These are phyloP conservation scores for Patellifolia procumbens DNA, from an alignment of 179 eudicot species.

Conservation along the genomic window DNA sequence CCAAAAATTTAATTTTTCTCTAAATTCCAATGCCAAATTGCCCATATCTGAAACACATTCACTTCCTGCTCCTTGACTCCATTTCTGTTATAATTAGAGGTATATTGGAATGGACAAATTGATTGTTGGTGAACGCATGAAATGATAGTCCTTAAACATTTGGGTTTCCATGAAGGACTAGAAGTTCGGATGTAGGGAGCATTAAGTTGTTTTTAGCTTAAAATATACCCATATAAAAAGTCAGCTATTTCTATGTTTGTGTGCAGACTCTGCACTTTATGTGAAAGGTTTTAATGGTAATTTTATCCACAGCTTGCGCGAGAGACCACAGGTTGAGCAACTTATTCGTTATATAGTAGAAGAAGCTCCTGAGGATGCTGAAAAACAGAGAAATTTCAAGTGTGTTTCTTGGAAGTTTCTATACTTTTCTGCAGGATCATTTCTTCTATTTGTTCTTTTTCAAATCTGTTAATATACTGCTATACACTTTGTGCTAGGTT, in stretches of 20 bases:
- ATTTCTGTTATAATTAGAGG: background rate
- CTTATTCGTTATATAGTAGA: slow-evolving; percentile 82
- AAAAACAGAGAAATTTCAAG: slow-evolving; percentile 74
- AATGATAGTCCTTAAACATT: background rate
- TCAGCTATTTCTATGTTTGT: background rate
- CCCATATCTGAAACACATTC: background rate
- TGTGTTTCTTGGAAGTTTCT: slow-evolving; percentile 39
- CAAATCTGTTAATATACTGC: slow-evolving; percentile 2
- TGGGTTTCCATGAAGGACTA: background rate
- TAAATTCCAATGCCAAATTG: background rate
- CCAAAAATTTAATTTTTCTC: background rate
- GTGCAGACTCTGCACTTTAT: background rate
- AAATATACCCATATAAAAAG: background rate
- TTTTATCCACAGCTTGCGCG: slow-evolving; percentile 66
- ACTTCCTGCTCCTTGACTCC: background rate
- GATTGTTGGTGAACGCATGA: background rate
- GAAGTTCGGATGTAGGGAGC: background rate
- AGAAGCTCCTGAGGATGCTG: slow-evolving; percentile 89
- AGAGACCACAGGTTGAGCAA: slow-evolving; percentile 77
- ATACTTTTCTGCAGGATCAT: background rate
- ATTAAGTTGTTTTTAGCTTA: background rate
- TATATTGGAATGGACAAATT: background rate
- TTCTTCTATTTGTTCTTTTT: background rate
- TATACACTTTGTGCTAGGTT: slow-evolving; percentile 44
- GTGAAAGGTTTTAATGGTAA: slow-evolving; percentile 12